Base-by-base conservation (phyloP, 345 rosid species). In the Atalantia buxifolia region DNA sequence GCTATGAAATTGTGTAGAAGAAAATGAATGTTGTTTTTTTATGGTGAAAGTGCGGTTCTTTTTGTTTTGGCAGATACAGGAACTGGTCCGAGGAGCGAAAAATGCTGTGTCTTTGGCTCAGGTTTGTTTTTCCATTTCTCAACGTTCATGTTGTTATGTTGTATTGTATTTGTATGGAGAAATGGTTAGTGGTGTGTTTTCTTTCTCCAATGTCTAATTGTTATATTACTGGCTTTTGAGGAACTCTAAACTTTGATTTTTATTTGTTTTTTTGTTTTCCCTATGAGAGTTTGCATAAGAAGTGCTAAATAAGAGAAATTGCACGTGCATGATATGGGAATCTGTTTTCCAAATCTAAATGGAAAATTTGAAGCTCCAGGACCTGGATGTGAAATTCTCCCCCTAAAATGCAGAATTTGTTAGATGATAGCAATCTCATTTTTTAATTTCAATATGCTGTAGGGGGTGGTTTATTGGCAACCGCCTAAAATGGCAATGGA, bases 381-480 rank as follows among this genome's bases (percentile, higher is more conserved):
- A 13, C 67, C 50, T 25, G 55, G 36, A 33, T 55, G 71, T 53
- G 36, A 33, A 66, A 66, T 66, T n/a, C n/a, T n/a, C n/a, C n/a
- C n/a, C n/a, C n/a, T n/a, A n/a, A n/a, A 31, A 61, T 48, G 59
- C 36, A 76, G 45, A 28, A 24, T 18, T 45, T 68, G 63, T 69
- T 8, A 12, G 73, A 48, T 79, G 69, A 53, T 80, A 12, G 48
- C 30, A 28, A n/a, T 77, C 69, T 72, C 9, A 56, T 72, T 59
- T 30, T 77, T 78, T 67, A 24, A 73, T 66, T 72, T 35, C 71
- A 35, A 70, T 84, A 22, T 45, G 38, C 70, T 76, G 64, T 48
- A 95, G 98, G 98, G 98, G 68, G 97, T 96, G 4, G 98, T 94
- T 72, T 87, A 92, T 81, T 92, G 98, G 98, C 95, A 90, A 78